These are phyloP conservation scores for Gastrolobium bilobum DNA, from an alignment of 306 rosid genomes.

Conservation along the genomic window DNA sequence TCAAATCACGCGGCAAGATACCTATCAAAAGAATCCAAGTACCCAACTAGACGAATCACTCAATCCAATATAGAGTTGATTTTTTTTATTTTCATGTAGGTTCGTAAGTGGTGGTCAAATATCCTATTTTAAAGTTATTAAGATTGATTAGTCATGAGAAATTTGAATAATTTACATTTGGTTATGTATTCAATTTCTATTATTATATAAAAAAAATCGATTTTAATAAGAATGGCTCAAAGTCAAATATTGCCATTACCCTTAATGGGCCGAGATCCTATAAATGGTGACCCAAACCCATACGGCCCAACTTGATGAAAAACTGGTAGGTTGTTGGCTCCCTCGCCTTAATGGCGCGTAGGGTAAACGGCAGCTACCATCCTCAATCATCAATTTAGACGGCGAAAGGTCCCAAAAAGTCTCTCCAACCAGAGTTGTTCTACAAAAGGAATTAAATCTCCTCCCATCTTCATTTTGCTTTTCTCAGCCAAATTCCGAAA, in stretches of 20 bases:
- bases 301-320: neutral
- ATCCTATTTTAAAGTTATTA: too few relatives aligned
- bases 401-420: neutral
- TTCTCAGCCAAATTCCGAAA: neutral
- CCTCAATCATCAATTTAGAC: slow-evolving; percentile 36
- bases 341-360: slow-evolving; percentile 42
- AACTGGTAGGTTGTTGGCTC: slow-evolving; percentile 20
- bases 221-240: too few relatives aligned
- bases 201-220: too few relatives aligned
- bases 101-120: too few relatives aligned
- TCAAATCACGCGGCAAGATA: too few relatives aligned
- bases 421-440: slow-evolving; percentile 34
- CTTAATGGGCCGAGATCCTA: neutral
- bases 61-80: too few relatives aligned
- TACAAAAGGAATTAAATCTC: slow-evolving; percentile 28
- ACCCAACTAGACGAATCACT: too few relatives aligned
- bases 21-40: too few relatives aligned
- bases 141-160: too few relatives aligned
- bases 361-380: slow-evolving; percentile 29
- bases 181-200: too few relatives aligned
- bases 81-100: too few relatives aligned
- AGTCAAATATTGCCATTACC: neutral
- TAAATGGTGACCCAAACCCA: neutral
- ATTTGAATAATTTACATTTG: too few relatives aligned
- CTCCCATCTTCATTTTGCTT: neutral